A percentile compares a stretch with the other conserved stretches of the same genome.
These are phyloP conservation scores for Pseudomonodictys pantanalensis DNA, from an alignment of 495 filamentous ascomycete genomes.

Conservation along the genomic window DNA sequence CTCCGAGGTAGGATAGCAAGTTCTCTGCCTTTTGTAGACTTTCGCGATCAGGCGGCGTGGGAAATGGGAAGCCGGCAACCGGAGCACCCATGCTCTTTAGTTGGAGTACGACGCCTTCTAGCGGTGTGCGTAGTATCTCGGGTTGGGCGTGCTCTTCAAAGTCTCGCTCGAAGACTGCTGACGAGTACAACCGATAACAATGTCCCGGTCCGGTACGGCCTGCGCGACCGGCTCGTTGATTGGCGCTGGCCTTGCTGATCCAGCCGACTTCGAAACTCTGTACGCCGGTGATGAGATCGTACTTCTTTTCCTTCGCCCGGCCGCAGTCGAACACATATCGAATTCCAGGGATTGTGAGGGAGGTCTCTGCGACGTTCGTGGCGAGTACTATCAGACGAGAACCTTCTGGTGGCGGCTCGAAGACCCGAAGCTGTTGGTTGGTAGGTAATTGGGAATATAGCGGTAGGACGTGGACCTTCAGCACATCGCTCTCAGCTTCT, in stretches of 20 bases:
- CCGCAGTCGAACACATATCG: slow-evolving; percentile 96
- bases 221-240: slow-evolving; percentile 88
- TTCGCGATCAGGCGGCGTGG: slow-evolving; percentile 79
- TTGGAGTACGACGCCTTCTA: slow-evolving; percentile 88
- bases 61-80: slow-evolving; percentile 95
- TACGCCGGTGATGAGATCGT: slow-evolving; percentile 78
- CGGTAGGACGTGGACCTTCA: slow-evolving; percentile 77
- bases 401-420: slow-evolving; percentile 79
- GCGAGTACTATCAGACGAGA: slow-evolving; percentile 86
- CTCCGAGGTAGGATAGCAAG: slow-evolving; percentile 61
- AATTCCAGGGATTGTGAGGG: slow-evolving; percentile 92
- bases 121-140: slow-evolving; percentile 87
- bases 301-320: slow-evolving; percentile 85
- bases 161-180: slow-evolving; percentile 87
- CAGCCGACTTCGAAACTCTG: slow-evolving; percentile 93
- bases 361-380: slow-evolving; percentile 96
- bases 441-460: slow-evolving; percentile 94
- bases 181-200: slow-evolving; percentile 91
- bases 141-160: slow-evolving; percentile 83
- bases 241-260: slow-evolving; percentile 96
- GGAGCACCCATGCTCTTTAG: slow-evolving; percentile 94
- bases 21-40: slow-evolving; percentile 84
- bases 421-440: slow-evolving; percentile 89
- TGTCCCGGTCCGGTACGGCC: slow-evolving; percentile 95
- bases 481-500: slow-evolving; percentile 45